Percentiles rank a stretch among this genome's conserved stretches.
phyloP scores from a whole-genome alignment of 2,329 filamentous ascomycete genomes.

The Epichloe festucae region DNA sequence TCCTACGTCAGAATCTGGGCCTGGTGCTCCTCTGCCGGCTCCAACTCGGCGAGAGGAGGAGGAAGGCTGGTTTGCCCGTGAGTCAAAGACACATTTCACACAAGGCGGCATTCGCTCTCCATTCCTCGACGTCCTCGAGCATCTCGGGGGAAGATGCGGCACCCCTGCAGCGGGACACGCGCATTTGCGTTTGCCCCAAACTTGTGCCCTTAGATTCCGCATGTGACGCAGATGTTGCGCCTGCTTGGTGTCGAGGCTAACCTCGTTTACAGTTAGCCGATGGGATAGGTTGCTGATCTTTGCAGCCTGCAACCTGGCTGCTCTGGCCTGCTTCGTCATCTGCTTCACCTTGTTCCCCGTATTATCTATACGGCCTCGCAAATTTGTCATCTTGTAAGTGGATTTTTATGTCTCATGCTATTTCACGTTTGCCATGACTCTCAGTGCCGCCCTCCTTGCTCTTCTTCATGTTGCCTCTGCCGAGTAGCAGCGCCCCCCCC shows the following conservation, averaged over 20 bases:
- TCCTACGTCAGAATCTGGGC: conserved; percentile 61
- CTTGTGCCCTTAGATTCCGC: conserved; percentile 21
- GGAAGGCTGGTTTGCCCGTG: conserved; percentile 89
- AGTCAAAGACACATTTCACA: conserved; percentile 33
- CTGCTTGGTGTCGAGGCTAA: conserved; percentile 27
- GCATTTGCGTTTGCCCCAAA: conserved; percentile 20
- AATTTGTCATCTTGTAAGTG: conserved; percentile 95
- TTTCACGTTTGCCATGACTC: conserved; percentile 4
- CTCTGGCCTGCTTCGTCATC: conserved; percentile 82
- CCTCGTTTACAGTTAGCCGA: conserved; percentile 61
- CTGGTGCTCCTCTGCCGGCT: conserved; percentile 77
- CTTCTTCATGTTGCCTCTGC: background rate
- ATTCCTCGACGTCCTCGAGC: conserved; percentile 10
- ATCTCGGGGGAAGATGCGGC: conserved; percentile 13
- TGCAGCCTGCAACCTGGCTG: conserved; percentile 77
- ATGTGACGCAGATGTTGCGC: conserved; percentile 31
- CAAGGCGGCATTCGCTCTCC: background rate
- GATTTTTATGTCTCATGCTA: conserved; percentile 9
- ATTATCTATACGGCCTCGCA: conserved; percentile 67
- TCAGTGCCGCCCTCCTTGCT: background rate
- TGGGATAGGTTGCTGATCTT: conserved; percentile 96
- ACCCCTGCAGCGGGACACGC: conserved; percentile 35
- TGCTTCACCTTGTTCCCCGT: conserved; percentile 85
- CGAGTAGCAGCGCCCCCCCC: no score
- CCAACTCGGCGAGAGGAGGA: conserved; percentile 81